Evolutionary conservation across 768 basidiomycete species (phyloP), one percentile per base, ranked within the genome.

Genomic region (Amanita phalloides): DNA sequence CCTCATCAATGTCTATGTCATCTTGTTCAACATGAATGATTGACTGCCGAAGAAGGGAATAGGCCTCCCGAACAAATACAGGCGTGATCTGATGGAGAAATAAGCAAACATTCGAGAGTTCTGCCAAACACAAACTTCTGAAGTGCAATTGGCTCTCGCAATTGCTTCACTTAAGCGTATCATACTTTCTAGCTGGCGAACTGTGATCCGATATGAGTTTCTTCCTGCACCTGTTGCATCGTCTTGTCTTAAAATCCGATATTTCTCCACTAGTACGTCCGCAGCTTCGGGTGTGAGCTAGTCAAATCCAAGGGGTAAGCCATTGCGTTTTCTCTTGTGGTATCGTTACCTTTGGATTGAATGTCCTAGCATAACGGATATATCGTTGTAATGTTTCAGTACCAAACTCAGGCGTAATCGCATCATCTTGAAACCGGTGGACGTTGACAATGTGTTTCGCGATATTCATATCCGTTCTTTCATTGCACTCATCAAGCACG

Each of bases 1-100:
- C 91, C 58, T 94, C 90, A 61, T 98, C 96, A 65, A 98, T 89
- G 63, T 96, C 92, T 61, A 99, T 84, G 60, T 98, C 95, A 62
- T 99, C 96, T 65, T 98, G 93, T 63, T 99, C 96, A 54, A 99
- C 94, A 61, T 98, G 96, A 60, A 99, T 97, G 68, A 99, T 99
- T 2, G 96, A 98, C 64, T 96, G 94, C 23, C 90, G 82, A 10
- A 99, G 73, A 17, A 99, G 83, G 39, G 82, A 84, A 68, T 89
- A 98, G 2, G 96, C 96, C 67, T 99, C 96, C 37, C 93, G 83
- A 20, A 99, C 95, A 63, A 95, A 94, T 2, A 79, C 85, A 6
- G 95, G 93, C 0, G 81, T 89, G 60, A 99, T 98, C 90, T 95
- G 55, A 20, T 36, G 35, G 1, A 47, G 26, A 45, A 55, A 9